These are phyloP conservation scores for Ogataea pini DNA, from an alignment of 805 yeast species.

Conservation along the genomic window DNA sequence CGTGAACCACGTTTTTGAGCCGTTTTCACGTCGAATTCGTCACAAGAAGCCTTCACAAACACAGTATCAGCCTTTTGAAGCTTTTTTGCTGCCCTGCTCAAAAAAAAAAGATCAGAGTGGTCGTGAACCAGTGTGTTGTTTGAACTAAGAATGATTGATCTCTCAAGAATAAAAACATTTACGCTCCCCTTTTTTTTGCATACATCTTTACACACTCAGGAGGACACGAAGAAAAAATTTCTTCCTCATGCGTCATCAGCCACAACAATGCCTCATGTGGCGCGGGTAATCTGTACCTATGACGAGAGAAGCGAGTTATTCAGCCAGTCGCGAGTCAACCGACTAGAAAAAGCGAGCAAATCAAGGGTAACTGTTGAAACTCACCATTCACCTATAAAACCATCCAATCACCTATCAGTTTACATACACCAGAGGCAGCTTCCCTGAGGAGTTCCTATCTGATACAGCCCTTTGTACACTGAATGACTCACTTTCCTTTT, in stretches of 20 bases:
- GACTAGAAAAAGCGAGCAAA: no score
- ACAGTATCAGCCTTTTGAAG: neutral
- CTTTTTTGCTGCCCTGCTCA: neutral
- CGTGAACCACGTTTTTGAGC: neutral
- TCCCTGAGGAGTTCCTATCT: no score
- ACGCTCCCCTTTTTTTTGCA: conserved; percentile 5
- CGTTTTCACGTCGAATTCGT: neutral
- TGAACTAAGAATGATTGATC: conserved; percentile 8
- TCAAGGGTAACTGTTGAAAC: no score
- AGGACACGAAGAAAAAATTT: neutral
- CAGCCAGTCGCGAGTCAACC: no score
- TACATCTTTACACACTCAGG: conserved; percentile 2
- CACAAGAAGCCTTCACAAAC: neutral
- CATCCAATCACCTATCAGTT: no score
- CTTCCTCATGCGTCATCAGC: neutral
- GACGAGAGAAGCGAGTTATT: no score
- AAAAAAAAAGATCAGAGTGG: neutral
- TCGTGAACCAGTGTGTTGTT: conserved; percentile 3
- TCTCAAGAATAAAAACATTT: conserved; percentile 1
- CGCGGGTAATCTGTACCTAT: neutral
- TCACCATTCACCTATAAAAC: no score
- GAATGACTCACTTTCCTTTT: neutral
- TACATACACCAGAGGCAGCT: no score
- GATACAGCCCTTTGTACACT: no score
- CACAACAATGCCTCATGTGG: neutral